These are phyloP conservation scores for Tetratostichococcus sp. DNA, from an alignment of 139 green algal genomes.

Conservation along the genomic window DNA sequence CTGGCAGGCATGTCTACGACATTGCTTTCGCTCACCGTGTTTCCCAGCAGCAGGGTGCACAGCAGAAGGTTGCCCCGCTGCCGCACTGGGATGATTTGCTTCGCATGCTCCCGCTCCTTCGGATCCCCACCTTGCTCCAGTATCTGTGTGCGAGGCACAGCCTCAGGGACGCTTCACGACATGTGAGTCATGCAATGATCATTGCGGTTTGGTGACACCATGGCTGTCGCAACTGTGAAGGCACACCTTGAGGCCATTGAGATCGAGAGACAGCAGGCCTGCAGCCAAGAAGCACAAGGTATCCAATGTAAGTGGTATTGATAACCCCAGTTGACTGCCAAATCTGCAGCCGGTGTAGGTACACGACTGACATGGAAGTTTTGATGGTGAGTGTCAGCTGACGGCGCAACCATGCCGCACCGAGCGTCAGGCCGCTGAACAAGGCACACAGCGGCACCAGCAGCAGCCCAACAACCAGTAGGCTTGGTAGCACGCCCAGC, in stretches of 20 bases:
- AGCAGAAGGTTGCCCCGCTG: constrained; percentile 60
- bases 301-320: no score
- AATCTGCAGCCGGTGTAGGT: no score
- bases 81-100: constrained; percentile 33
- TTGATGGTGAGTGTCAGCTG: no score
- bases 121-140: constrained; percentile 5
- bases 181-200: no score
- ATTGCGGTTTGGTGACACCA: no score
- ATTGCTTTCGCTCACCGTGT: constrained; percentile 30
- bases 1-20: no score
- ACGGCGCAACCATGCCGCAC: not conserved
- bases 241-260: constrained; percentile 5
- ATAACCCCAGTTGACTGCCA: no score
- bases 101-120: constrained; percentile 3
- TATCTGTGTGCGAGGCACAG: not conserved
- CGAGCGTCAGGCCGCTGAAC: not conserved
- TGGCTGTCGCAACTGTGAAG: no score
- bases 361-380: no score
- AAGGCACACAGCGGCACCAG: not conserved
- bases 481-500: not conserved
- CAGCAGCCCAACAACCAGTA: not conserved
- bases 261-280: constrained; percentile 15
- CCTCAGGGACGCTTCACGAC: no score
- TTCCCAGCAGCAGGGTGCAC: constrained; percentile 67
- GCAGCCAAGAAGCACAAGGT: not conserved